Evolutionary conservation across 306 rosid genomes (phyloP), one percentile per base, ranked within the genome.

Genomic region (Dryas drummondii): DNA sequence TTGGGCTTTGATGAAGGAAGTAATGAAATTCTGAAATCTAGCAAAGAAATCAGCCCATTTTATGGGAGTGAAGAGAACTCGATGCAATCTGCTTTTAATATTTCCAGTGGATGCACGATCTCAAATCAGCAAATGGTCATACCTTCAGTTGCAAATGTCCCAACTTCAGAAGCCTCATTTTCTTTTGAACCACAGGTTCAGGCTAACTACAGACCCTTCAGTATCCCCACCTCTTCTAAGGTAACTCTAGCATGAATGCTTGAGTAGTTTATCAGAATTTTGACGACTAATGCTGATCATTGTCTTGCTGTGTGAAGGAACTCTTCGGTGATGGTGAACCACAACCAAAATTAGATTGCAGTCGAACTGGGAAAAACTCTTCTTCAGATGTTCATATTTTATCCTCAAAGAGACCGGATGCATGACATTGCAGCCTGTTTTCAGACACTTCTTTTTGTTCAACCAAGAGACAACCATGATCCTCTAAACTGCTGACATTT

Each of bases 1-100:
- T 72, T 87, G 70, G 78, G 73, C 74, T 84, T 79, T 57, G 93
- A 86, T 8, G 89, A 84, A 27, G 84, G 58, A 72, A 72, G 70
- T 63, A 76, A 82, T 64, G 80, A 82, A 74, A 73, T 73, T 81
- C 91, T 71, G 61, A 85, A 82, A 69, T 79, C 87, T 13, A 66
- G 72, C 73, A 66, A 76, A 17, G 88, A 84, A 83, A 75, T 80
- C 40, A 75, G 67, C 26, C 58, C 85, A 4, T 78, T 70, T 77
- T 37, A 83, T 41, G 72, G 81, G 9, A 79, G 77, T 12, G 85
- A 79, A 47, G 91, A 87, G 32, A 73, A 70, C 77, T 74, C 74
- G 4, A 59, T 78, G 76, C 87, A 68, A 12, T 75, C 88, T 40
- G 66, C 84, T 44, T 86, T 64, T 50, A 72, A 73, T 58, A 64